Percentiles rank a stretch among this genome's conserved stretches.
Conservation (phyloP, 1,284 basidiomycete species). For the Rhodotorula sp. region DNA sequence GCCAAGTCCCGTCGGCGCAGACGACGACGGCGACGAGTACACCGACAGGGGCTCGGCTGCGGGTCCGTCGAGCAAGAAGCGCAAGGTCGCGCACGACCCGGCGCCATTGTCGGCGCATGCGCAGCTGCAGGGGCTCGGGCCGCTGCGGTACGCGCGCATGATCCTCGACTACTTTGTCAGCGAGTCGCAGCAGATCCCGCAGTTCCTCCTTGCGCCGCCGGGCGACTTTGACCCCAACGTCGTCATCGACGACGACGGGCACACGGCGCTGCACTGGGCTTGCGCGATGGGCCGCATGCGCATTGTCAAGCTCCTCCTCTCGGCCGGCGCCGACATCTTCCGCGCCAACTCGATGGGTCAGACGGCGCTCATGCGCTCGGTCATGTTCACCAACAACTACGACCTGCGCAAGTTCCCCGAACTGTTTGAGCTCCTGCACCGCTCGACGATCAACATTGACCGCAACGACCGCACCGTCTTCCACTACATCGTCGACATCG, state of each 20-base stretch:
- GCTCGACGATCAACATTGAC: constrained; percentile 98
- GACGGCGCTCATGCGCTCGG: constrained; percentile 95
- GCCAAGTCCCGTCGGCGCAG: constrained; percentile 27
- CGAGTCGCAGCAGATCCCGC: constrained; percentile 89
- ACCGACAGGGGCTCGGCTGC: constrained; percentile 10
- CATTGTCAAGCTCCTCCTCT: constrained; percentile 91
- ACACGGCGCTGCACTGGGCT: constrained; percentile 97
- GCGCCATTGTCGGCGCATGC: constrained; percentile 22
- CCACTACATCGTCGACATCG: constrained; percentile 98
- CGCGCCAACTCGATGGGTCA: constrained; percentile 96
- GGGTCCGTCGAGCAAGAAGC: constrained; percentile 29
- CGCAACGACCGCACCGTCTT: constrained; percentile 97
- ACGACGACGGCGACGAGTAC: constrained; percentile 32
- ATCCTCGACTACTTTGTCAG: constrained; percentile 99
- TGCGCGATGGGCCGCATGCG: constrained; percentile 98
- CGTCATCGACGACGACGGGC: constrained; percentile 97
- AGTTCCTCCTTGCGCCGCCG: constrained; percentile 84
- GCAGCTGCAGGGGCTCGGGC: constrained; percentile 47
- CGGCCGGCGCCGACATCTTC: constrained; percentile 95
- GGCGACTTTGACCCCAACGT: constrained; percentile 93
- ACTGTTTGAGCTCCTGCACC: constrained; percentile 92
- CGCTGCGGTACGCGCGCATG: constrained; percentile 78
- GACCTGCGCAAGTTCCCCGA: constrained; percentile 99
- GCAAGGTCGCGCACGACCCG: constrained; percentile 33
- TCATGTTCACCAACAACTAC: constrained; percentile 99